Conservation (phyloP, 352 stramenopile species). For the Pythium phragmiticola region DNA sequence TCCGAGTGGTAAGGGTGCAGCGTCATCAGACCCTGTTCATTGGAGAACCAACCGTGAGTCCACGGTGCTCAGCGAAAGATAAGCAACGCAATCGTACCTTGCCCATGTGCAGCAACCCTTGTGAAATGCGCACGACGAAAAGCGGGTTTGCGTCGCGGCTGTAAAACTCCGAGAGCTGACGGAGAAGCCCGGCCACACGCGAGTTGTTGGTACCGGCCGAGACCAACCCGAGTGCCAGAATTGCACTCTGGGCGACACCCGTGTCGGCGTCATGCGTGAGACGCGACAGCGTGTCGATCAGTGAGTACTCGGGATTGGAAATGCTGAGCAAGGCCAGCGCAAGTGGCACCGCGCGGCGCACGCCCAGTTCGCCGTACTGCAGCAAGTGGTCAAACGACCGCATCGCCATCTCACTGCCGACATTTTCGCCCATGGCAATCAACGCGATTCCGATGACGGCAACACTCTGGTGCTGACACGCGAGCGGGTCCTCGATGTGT, state of each 20-base stretch:
- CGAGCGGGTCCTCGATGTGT: constrained; percentile 89
- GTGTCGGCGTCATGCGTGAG: constrained; percentile 98
- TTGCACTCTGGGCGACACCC: constrained; percentile 97
- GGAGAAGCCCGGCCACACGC: constrained; percentile 96
- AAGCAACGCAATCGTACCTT: constrained; percentile 70
- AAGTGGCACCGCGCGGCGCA: constrained; percentile 96
- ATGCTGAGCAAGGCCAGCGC: constrained; percentile 96
- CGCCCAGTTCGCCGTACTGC: constrained; percentile 98
- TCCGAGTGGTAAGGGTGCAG: constrained; percentile 98
- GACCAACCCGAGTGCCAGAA: constrained; percentile 96
- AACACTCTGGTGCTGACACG: constrained; percentile 89
- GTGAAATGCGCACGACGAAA: constrained; percentile 98
- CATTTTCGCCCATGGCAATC: constrained; percentile 97
- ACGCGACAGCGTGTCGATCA: constrained; percentile 96
- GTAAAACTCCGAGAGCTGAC: constrained; percentile 98
- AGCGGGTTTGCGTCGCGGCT: constrained; percentile 96
- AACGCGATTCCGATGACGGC: constrained; percentile 97
- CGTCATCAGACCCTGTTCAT: constrained; percentile 92
- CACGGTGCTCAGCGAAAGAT: not conserved
- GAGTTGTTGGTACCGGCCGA: constrained; percentile 99
- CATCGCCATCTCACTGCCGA: constrained; percentile 98
- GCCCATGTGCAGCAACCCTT: constrained; percentile 98
- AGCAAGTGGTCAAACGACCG: constrained; percentile 99
- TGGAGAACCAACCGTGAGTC: constrained; percentile 12
- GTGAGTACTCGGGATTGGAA: constrained; percentile 96